Evolutionary conservation across 257 asterid species (phyloP).

Genomic region (Nicotiana undulata): DNA sequence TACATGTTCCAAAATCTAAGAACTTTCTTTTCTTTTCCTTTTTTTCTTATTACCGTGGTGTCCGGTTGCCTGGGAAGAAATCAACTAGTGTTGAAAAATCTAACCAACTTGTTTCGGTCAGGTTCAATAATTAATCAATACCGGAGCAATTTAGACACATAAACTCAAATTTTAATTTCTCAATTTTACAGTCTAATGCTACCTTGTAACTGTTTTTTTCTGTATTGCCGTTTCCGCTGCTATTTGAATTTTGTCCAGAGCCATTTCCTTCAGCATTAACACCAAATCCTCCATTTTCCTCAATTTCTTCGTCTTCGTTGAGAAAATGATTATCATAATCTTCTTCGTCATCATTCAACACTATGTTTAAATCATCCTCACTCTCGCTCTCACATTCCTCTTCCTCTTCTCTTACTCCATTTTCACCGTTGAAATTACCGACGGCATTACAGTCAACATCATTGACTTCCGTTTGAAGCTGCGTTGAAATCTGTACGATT

Average conservation of each 20-base stretch:
- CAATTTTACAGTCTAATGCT: background rate
- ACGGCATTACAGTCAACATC: background rate
- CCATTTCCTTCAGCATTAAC: background rate
- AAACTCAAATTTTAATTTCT: background rate
- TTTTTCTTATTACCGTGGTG: too few species aligned
- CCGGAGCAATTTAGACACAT: background rate
- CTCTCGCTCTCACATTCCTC: constrained; percentile 6
- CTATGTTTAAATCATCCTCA: constrained; percentile 32
- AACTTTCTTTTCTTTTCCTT: too few species aligned
- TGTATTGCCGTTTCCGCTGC: background rate
- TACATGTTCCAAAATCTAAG: too few species aligned
- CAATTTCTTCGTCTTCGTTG: background rate
- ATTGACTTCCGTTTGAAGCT: constrained; percentile 8
- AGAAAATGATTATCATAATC: background rate
- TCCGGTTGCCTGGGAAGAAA: too few species aligned
- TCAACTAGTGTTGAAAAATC: too few species aligned
- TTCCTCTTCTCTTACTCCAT: constrained; percentile 9
- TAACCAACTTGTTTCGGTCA: background rate
- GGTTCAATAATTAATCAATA: background rate
- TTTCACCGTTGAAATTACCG: constrained; percentile 5
- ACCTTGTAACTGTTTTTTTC: constrained; percentile 16
- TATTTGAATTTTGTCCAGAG: background rate
- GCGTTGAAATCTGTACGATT: constrained; percentile 19
- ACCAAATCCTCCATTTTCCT: constrained; percentile 1
- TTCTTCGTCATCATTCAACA: constrained; percentile 26